These are phyloP conservation scores for Myriosclerotinia curreyana DNA, from an alignment of 2,329 filamentous ascomycete species.

Conservation along the genomic window DNA sequence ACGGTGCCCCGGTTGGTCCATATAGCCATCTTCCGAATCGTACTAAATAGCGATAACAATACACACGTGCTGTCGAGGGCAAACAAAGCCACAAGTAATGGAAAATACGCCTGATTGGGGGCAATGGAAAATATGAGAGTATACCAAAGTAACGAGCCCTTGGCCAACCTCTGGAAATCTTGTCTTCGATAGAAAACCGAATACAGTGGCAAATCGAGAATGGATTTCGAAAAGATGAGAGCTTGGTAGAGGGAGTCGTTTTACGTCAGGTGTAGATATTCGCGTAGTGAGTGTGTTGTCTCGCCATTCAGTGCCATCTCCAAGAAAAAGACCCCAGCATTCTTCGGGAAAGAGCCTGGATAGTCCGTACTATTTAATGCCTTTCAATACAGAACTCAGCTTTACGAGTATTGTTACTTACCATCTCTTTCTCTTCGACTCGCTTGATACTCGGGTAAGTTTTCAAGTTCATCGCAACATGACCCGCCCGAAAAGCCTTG, in stretches of 20 bases:
- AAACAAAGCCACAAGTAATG: too few species aligned
- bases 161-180: too few species aligned
- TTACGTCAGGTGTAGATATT: neutral
- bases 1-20: neutral
- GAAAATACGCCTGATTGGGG: too few species aligned
- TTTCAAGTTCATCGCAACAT: neutral
- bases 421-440: neutral
- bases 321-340: neutral
- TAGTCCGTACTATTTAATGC: neutral
- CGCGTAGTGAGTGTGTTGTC: too few species aligned
- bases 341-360: neutral
- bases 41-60: too few species aligned
- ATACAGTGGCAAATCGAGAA: too few species aligned
- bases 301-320: neutral
- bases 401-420: neutral
- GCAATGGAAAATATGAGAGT: too few species aligned
- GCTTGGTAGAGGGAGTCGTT: too few species aligned
- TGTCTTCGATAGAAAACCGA: too few species aligned
- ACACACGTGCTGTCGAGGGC: too few species aligned
- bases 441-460: neutral
- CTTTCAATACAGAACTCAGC: neutral
- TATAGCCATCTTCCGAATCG: neutral
- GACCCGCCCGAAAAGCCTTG: neutral
- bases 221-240: too few species aligned
- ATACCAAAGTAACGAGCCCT: too few species aligned